Base-by-base conservation (phyloP, 1,284 basidiomycete species). In the Heterobasidion parviporum region DNA sequence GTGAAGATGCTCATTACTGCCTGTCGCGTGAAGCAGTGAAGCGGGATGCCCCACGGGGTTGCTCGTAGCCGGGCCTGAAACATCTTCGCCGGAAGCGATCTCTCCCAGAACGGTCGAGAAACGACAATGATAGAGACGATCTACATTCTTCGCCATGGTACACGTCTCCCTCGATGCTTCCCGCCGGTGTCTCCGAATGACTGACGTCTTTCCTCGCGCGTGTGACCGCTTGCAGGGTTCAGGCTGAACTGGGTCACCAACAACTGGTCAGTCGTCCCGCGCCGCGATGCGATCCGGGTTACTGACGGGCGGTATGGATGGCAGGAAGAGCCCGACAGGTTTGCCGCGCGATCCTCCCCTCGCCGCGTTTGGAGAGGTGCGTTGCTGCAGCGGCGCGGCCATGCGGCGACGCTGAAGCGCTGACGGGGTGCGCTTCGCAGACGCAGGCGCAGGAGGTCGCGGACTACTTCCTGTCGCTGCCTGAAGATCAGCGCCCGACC, bases 141-240 rank as follows among this genome's bases (percentile, higher is more conserved):
- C 56, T 92, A 88, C 70, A 85, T 93, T 58, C 83, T 82, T 26
- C 79, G 91, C 59, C 91, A 94, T 70, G 89, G 88, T 87, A 41
- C 26, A 26, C 26, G 26, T 26, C 26, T 26, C 26, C 20, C 26
- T 5, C 26, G 26, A 26, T 26, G 26, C 26, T 26, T 26, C 26
- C 3, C 26, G 26, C 26, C 26, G 26, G 26, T 26, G 26, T 26
- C 26, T 26, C 26, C 26, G 26, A 26, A 26, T 26, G 26, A 3
- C 26, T 26, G 3, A 26, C 26, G 26, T 26, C 26, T 5, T 2
- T 26, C 26, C 26, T 26, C 26, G 26, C 26, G 26, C 26, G 3
- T 26, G 2, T 26, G 26, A 26, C 26, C 26, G 26, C 26, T 26
- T 57, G 41, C 62, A 90, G 89, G 89, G 46, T 91, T 84, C 64